These are phyloP conservation scores for Hericium erinaceus DNA, from an alignment of 768 basidiomycete species.

Conservation along the genomic window DNA sequence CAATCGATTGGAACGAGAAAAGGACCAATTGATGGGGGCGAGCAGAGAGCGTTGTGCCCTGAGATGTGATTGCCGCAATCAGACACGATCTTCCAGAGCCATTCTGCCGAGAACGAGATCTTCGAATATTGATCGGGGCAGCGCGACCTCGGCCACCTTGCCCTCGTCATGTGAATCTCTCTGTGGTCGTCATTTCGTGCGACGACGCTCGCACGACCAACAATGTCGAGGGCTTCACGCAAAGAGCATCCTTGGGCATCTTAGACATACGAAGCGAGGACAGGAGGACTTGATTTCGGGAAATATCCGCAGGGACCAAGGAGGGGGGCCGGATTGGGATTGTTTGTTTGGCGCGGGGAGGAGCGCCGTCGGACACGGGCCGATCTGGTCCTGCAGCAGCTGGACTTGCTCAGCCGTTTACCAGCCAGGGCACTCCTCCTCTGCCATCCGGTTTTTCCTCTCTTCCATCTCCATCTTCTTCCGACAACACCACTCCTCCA, in stretches of 20 bases:
- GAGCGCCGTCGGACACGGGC: neutral
- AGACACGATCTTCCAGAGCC: neutral
- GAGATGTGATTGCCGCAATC: neutral
- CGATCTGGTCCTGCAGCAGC: neutral
- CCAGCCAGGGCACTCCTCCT: neutral
- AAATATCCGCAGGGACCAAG: neutral
- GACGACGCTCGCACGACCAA: too few relatives aligned
- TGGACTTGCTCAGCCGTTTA: neutral
- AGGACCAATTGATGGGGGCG: neutral
- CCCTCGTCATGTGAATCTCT: too few relatives aligned
- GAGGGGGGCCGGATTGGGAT: neutral
- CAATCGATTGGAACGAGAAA: neutral
- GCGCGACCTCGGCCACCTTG: neutral
- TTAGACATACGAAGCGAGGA: too few relatives aligned
- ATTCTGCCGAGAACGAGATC: neutral
- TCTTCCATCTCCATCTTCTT: neutral
- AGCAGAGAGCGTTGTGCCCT: neutral
- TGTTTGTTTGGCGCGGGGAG: neutral
- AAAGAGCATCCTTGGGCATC: too few relatives aligned
- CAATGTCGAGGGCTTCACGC: too few relatives aligned
- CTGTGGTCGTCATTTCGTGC: too few relatives aligned
- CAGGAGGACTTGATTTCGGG: too few relatives aligned
- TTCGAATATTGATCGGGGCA: neutral
- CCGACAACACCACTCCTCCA: neutral
- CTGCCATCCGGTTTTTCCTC: neutral